Evolutionary conservation across 1,284 basidiomycete species (phyloP).

Genomic region (Sparassis latifolia): DNA sequence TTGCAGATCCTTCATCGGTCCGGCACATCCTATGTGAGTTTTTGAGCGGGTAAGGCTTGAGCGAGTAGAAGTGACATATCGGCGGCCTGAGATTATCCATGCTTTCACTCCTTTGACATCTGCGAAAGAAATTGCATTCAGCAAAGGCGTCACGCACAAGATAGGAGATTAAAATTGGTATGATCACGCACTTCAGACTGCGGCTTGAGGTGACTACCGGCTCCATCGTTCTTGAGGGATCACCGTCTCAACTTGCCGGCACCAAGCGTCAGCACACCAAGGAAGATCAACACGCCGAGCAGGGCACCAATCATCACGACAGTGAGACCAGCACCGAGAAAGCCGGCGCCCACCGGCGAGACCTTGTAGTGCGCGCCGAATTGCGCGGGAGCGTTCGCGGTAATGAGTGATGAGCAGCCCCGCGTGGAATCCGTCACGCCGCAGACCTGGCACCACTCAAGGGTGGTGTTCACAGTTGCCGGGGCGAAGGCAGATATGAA

Average conservation of each 20-base stretch:
- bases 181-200: constrained; percentile 4
- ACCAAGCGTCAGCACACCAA: constrained; percentile 40
- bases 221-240: not conserved
- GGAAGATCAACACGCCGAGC: constrained; percentile 34
- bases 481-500: constrained; percentile 52
- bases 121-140: no score
- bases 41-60: no score
- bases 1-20: no score
- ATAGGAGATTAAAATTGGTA: no score
- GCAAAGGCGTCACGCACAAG: no score
- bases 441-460: constrained; percentile 55
- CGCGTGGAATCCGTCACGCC: constrained; percentile 42
- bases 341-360: constrained; percentile 54
- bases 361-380: constrained; percentile 30
- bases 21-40: no score
- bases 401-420: constrained; percentile 45
- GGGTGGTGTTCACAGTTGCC: constrained; percentile 43
- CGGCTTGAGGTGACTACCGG: constrained; percentile 1
- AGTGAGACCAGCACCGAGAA: constrained; percentile 57
- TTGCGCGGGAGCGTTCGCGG: constrained; percentile 28
- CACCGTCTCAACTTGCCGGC: constrained; percentile 6
- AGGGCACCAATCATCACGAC: constrained; percentile 36
- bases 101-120: no score
- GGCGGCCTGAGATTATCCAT: no score
- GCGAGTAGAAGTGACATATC: no score